Base-by-base conservation (phyloP, 495 filamentous ascomycete genomes). In the Aspergillus asperescens region DNA sequence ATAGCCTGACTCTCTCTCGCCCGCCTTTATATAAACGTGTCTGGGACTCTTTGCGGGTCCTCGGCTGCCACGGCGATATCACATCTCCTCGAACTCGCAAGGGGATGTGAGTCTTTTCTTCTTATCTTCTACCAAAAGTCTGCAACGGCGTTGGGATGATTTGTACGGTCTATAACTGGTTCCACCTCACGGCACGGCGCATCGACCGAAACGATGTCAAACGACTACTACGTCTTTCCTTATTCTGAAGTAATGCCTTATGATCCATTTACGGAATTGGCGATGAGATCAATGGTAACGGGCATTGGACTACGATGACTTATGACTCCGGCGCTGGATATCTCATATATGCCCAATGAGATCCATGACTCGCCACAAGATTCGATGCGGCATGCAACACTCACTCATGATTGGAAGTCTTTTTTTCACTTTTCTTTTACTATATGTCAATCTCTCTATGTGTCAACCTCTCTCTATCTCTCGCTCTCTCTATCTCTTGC, bases 31-130 rank as follows among this genome's bases (percentile, higher is more conserved):
- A 61, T 43, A 65, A 64, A 52, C 59, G 65, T 13, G 45, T 68
- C 8, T 68, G 65, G 65, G 61, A 62, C 13, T 64, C 61, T 1
- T 42, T 68, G 48, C 59, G 63, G 12, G 59, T 63, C 10, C 54
- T 68, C 4, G 53, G 59, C 19, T 68, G 65, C 32, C 58, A 62
- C 38, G 54, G 52, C 12, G 56, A 63, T 8, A 52, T 62, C 1
- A 39, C 53, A 10, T 42, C 60, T 20, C 47, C 55, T 0, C 45
- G 57, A 1, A 20, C 52, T 20, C 55, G 58, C 38, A 58, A 60
- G 27, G 39, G 52, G 3, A 50, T 60, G 41, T 63, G 44, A 54
- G 5, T 34, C 12, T 48, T 7, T 27, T 12, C 50, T 38, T 13
- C 12, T 32, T 27, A 3, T 47, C 44, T 45, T 4, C n/a, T 35